Conservation (phyloP, 257 asterid genomes). For the Nicotiana tomentosiformis region DNA sequence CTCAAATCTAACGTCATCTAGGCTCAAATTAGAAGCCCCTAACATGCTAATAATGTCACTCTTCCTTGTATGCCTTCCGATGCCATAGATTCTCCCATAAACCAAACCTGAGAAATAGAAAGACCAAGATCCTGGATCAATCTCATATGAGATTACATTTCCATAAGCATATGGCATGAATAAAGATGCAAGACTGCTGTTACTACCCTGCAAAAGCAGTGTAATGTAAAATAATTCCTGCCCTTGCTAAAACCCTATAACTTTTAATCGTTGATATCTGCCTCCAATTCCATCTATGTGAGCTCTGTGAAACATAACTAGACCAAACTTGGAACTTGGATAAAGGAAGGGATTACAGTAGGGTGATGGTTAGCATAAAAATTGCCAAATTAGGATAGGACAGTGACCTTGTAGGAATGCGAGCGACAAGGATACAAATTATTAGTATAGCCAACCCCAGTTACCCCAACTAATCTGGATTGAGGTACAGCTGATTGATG, state of each 20-base stretch:
- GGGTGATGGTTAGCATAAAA: neutral
- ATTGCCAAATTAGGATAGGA: neutral
- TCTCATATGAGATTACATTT: neutral
- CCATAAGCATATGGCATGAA: neutral
- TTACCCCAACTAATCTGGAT: neutral
- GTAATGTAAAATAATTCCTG: neutral
- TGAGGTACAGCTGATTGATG: neutral
- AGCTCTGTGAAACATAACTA: neutral
- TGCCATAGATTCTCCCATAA: conserved; percentile 7
- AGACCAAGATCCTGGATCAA: neutral
- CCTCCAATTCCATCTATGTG: neutral
- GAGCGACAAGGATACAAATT: neutral
- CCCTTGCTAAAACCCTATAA: neutral
- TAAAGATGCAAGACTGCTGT: neutral
- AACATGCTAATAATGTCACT: conserved; percentile 15
- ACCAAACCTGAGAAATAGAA: conserved; percentile 13
- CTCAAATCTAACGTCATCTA: conserved; percentile 14
- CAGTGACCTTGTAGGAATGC: neutral
- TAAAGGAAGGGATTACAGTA: neutral
- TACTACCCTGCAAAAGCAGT: neutral
- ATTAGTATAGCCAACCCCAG: neutral
- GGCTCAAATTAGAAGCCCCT: conserved; percentile 7
- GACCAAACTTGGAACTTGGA: neutral
- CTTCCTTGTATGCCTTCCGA: conserved; percentile 11
- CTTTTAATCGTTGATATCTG: neutral